phyloP scores from a whole-genome alignment of 768 basidiomycete genomes.

The Gelatoporia subvermispora region DNA sequence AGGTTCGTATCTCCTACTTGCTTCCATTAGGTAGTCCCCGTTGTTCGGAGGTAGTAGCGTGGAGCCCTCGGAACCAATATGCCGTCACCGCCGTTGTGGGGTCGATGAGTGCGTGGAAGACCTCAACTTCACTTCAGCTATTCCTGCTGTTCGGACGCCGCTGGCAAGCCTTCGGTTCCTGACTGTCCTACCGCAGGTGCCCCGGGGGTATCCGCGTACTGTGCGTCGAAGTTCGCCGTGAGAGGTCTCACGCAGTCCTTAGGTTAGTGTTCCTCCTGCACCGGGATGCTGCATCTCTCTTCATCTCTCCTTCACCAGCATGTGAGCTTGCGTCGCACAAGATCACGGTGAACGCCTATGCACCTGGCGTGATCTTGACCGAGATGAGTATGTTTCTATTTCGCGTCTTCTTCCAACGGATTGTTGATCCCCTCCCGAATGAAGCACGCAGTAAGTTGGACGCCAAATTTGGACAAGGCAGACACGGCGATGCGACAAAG shows the following conservation, averaged over 20 bases:
- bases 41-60: too few relatives aligned
- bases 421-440: neutral
- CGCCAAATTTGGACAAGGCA: neutral
- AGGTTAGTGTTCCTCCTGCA: neutral
- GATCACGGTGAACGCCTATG: slow-evolving; percentile 20
- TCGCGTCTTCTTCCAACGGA: neutral
- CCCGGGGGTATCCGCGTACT: slow-evolving; percentile 16
- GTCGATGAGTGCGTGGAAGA: neutral
- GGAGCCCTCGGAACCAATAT: neutral
- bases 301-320: slow-evolving; percentile 1
- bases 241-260: slow-evolving; percentile 20
- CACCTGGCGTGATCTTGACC: slow-evolving; percentile 17
- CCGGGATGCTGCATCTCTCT: too few relatives aligned
- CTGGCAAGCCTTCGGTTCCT: too few relatives aligned
- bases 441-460: neutral
- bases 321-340: slow-evolving; percentile 7
- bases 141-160: neutral
- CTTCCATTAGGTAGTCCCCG: too few relatives aligned
- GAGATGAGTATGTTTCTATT: slow-evolving; percentile 6
- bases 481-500: neutral
- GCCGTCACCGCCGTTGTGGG: neutral
- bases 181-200: slow-evolving; percentile 3
- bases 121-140: neutral
- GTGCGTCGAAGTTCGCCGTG: slow-evolving; percentile 20
- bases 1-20: slow-evolving; percentile 5